Conservation (phyloP, 768 basidiomycete species). For the Vishniacozyma victoriae region DNA sequence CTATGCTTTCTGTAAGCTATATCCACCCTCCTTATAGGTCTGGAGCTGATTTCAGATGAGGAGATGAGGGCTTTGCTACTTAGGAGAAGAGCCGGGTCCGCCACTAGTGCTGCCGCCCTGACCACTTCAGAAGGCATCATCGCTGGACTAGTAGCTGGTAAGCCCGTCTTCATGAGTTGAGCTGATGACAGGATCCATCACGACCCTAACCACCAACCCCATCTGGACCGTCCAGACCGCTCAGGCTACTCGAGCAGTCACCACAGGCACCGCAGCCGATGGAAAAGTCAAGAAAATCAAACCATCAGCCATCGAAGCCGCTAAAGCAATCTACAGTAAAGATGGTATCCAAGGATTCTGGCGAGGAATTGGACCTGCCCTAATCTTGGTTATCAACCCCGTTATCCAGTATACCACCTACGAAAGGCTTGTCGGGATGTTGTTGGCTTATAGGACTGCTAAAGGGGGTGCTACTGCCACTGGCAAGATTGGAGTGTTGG, state of each 20-base stretch:
- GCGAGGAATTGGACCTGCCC: conserved; percentile 88
- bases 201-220: conserved; percentile 83
- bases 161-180: conserved; percentile 7
- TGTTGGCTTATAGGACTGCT: conserved; percentile 61
- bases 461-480: conserved; percentile 52
- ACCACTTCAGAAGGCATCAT: conserved; percentile 83
- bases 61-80: conserved; percentile 46
- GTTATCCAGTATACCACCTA: conserved; percentile 90
- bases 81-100: conserved; percentile 17
- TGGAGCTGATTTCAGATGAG: conserved; percentile 40
- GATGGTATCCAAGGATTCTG: conserved; percentile 79
- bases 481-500: conserved; percentile 41
- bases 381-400: conserved; percentile 88
- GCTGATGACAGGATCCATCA: conserved; percentile 66
- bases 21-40: neutral
- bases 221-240: conserved; percentile 96
- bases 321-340: conserved; percentile 62
- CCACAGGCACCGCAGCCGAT: conserved; percentile 3
- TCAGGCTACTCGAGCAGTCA: conserved; percentile 54
- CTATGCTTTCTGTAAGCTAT: conserved; percentile 53
- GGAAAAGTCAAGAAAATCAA: conserved; percentile 37
- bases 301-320: conserved; percentile 62
- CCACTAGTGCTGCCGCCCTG: conserved; percentile 50
- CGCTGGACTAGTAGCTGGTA: conserved; percentile 79
- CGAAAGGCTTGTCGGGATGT: conserved; percentile 84